A percentile compares a stretch with the other conserved stretches of the same genome.
These are phyloP conservation scores for Yarrowia porcina DNA, from an alignment of 805 yeast genomes.

Conservation along the genomic window DNA sequence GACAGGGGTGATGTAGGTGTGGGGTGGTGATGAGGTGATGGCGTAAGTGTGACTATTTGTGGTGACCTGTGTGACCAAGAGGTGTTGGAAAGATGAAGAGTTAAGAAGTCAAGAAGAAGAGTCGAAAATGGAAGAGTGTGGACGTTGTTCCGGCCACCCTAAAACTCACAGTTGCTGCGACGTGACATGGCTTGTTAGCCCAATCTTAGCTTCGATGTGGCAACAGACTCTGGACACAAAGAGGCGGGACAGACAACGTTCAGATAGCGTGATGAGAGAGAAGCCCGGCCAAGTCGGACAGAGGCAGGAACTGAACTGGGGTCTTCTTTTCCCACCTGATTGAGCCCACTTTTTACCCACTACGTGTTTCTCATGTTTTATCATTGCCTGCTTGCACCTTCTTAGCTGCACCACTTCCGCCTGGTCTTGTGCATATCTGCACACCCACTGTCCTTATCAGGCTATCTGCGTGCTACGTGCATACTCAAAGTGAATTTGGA, in stretches of 20 bases:
- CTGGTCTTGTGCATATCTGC: conserved; percentile 25
- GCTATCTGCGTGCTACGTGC: conserved; percentile 19
- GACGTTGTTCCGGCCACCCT: neutral
- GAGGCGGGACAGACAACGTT: conserved; percentile 18
- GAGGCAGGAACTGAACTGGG: too few relatives aligned
- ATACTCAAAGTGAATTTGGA: neutral
- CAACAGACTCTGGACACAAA: conserved; percentile 11
- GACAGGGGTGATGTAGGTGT: neutral
- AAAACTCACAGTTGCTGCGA: conserved; percentile 16
- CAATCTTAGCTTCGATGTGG: conserved; percentile 24
- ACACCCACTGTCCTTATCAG: conserved; percentile 8
- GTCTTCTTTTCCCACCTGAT: too few relatives aligned
- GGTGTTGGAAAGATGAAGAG: neutral
- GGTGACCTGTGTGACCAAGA: neutral
- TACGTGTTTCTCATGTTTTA: too few relatives aligned
- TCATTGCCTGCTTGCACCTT: too few relatives aligned
- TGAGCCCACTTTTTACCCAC: too few relatives aligned
- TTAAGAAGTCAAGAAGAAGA: too few relatives aligned
- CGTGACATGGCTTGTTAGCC: conserved; percentile 19
- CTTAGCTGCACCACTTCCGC: neutral
- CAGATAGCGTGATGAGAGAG: conserved; percentile 9
- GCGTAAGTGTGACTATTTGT: too few relatives aligned
- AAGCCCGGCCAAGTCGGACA: neutral
- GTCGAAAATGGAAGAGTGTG: too few relatives aligned
- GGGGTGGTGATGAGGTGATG: too few relatives aligned